These are phyloP conservation scores for Cyathus pygmaeus DNA, from an alignment of 1,284 basidiomycete species.

Conservation along the genomic window DNA sequence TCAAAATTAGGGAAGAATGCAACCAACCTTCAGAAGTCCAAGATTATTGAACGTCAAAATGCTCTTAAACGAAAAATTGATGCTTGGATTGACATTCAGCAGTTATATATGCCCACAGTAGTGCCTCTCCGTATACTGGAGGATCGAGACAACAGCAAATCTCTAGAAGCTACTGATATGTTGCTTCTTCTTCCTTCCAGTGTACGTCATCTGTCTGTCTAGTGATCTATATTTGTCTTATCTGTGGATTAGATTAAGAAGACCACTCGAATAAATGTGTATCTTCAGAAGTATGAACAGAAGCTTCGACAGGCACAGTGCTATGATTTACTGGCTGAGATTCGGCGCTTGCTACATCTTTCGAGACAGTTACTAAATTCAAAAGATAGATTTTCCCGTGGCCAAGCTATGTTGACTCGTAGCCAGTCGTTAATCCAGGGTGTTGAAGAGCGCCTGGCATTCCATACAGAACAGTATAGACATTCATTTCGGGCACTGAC, in stretches of 20 bases:
- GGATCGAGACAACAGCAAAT: not conserved
- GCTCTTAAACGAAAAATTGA: conserved; percentile 23
- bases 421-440: too few species aligned
- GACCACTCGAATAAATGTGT: not conserved
- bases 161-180: not conserved
- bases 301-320: not conserved
- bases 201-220: too few species aligned
- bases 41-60: conserved; percentile 24
- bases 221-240: too few species aligned
- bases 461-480: too few species aligned
- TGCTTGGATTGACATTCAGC: conserved; percentile 27
- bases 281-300: not conserved
- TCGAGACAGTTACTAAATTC: not conserved
- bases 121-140: not conserved
- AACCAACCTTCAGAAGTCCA: conserved; percentile 25
- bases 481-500: too few species aligned
- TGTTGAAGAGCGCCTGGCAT: too few species aligned
- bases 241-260: not conserved
- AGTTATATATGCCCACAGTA: conserved; percentile 17
- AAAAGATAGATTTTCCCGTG: not conserved
- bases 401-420: not conserved
- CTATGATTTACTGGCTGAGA: not conserved
- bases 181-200: not conserved
- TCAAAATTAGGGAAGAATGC: conserved; percentile 19
- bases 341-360: not conserved